Percentiles rank a stretch among this genome's conserved stretches.
Evolutionary conservation across 176 grass and related monocot genomes (phyloP).

Genomic region (Triticum aestivum): IWGSC_CS_RefSeq_v2.1 NC_057804.1:192365147-192365646

Average conservation of each 20-base stretch:
- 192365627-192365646: not conserved
- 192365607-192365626: not conserved
- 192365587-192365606: not conserved
- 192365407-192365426: not conserved
- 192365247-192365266: constrained; percentile 18
- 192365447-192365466: not conserved
- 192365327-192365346: not conserved
- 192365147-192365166: constrained; percentile 27
- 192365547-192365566: not conserved
- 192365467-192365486: not conserved
- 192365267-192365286: constrained; percentile 15
- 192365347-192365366: not conserved
- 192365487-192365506: not conserved
- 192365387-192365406: not conserved
- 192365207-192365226: constrained; percentile 26
- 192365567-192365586: not conserved
- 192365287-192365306: not conserved
- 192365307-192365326: not conserved
- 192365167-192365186: constrained; percentile 38
- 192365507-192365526: not conserved
- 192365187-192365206: constrained; percentile 7
- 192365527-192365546: not conserved
- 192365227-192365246: constrained; percentile 23
- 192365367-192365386: not conserved
- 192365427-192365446: not conserved